Evolutionary conservation across 768 basidiomycete species (phyloP), one percentile per base, ranked within the genome.

Genomic region (Porphyrellus cyaneotinctus): DNA sequence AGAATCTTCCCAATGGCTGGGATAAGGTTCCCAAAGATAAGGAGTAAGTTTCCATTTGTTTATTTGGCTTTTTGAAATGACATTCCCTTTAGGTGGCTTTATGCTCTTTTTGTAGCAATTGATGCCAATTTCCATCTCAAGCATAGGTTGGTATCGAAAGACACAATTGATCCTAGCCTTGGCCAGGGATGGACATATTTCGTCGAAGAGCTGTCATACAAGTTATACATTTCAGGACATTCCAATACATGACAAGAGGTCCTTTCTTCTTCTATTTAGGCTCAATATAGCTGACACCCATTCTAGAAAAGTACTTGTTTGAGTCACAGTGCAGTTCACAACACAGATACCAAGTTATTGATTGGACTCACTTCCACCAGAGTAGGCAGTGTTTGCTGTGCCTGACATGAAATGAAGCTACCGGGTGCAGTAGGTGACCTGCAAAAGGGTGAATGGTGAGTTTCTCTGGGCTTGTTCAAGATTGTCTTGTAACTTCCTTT

Each of bases 301-400:
- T n/a, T 10, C 37, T n/a, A 63, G 60, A 53, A 49, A 43, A 64
- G 64, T n/a, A 53, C 30, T 0, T 62, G 64, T 23, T 43, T 57
- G 0, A 54, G 53, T 4, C 57, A 61, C 15, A 46, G 24, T 23
- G 56, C 53, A 0, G 60, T 60, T 0, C 56, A 55, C 28, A 15
- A 5, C 38, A 44, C 53, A 2, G 52, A 54, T 3, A 22, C 36
- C 3, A 52, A 50, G 36, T 5, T 20, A 0, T 13, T 22, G 1
- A 1, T 9, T 2, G 43, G 51, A 0, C 45, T 60, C 1, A 18
- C 24, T 6, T 33, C 42, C 3, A 64, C 58, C 14, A 63, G 64
- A 22, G 47, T 41, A 0, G 51, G 39, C 15, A 60, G 22, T 43
- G 58, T 60, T 30, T 57, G 38, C 46, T 68, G 56, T 43, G 44